Evolutionary conservation across 768 basidiomycete species (phyloP), one percentile per base, ranked within the genome.

Genomic region (Hemileccinum rubropunctum): DNA sequence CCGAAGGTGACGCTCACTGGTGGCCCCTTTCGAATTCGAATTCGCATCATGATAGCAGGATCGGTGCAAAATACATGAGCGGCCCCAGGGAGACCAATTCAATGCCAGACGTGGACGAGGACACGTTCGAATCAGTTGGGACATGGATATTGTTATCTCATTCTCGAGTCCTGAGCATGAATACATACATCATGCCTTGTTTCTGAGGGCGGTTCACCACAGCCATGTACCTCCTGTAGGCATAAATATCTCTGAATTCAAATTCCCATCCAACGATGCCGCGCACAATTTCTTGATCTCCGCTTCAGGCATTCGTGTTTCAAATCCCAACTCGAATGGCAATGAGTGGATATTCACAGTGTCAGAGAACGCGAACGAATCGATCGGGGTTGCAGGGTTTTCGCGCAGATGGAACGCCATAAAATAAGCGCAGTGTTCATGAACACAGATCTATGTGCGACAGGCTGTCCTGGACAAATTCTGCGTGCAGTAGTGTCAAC

Each of bases 361-460:
- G 10, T 59, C 79, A 0, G 79, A 79, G 60, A 87, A 84, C 0
- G 75, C 81, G 30, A 78, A 65, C 6, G 76, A 73, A 60, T 88
- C 80, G 47, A 88, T 83, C 0, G 81, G 81, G 3, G 68, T 62
- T 2, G 62, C 56, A 0, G 77, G 73, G 50, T 82, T 78, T 27
- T 75, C 58, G 4, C 64, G 69, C 28, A 87, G 64, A 0, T 64
- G 73, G 69, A 86, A 86, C 0, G 82, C 77, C 83, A 86, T 10
- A 83, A 72, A 9, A 81, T 62, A 15, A 83, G 68, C 0, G 83
- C 80, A 0, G 82, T 78, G 56, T 81, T 86, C 40, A 86, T 69
- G 61, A 82, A 83, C 0, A 86, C 59, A 1, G 84, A 85, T 9
- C 63, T 51, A 14, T 72, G 59, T 9, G 65, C 62, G 13, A 64